A percentile compares a stretch with the other conserved stretches of the same genome.
Conservation (phyloP, 2,329 filamentous ascomycete species). For the Penicillium sp. region DNA sequence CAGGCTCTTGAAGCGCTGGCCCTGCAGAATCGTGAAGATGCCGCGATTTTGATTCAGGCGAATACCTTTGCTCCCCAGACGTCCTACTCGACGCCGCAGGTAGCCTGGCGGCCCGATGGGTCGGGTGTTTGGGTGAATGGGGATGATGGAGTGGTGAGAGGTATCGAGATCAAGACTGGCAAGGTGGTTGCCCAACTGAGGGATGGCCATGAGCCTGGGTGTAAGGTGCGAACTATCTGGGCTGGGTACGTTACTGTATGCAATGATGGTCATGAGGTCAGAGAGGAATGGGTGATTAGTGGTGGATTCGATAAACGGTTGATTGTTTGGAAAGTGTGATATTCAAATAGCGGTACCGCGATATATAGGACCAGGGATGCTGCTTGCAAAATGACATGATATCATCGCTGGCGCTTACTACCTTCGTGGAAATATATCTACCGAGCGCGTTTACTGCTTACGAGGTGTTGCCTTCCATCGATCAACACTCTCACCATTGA, state of each 20-base stretch:
- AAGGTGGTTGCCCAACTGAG: constrained; percentile 56
- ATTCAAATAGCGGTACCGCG: neutral
- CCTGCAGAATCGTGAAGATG: constrained; percentile 59
- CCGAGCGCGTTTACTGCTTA: constrained; percentile 19
- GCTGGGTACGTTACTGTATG: constrained; percentile 48
- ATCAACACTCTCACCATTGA: constrained; percentile 49
- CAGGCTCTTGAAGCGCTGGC: constrained; percentile 55
- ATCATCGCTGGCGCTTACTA: neutral
- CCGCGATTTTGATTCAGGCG: constrained; percentile 61
- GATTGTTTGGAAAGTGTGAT: constrained; percentile 55
- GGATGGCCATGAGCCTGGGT: constrained; percentile 57
- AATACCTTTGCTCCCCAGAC: constrained; percentile 66
- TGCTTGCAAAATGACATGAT: neutral
- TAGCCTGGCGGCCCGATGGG: constrained; percentile 64
- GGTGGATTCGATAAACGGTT: constrained; percentile 66
- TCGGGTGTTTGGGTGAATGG: constrained; percentile 66
- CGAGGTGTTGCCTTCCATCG: constrained; percentile 49
- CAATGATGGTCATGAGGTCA: constrained; percentile 25
- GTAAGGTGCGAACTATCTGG: constrained; percentile 62
- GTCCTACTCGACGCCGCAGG: constrained; percentile 62
- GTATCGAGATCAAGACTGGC: constrained; percentile 60
- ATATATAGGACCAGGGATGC: neutral
- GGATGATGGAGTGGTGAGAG: constrained; percentile 64
- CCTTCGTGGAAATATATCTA: neutral
- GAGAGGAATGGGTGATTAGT: constrained; percentile 60